Evolutionary conservation across 768 basidiomycete genomes (phyloP).

Genomic region (Suillus subaureus): DNA sequence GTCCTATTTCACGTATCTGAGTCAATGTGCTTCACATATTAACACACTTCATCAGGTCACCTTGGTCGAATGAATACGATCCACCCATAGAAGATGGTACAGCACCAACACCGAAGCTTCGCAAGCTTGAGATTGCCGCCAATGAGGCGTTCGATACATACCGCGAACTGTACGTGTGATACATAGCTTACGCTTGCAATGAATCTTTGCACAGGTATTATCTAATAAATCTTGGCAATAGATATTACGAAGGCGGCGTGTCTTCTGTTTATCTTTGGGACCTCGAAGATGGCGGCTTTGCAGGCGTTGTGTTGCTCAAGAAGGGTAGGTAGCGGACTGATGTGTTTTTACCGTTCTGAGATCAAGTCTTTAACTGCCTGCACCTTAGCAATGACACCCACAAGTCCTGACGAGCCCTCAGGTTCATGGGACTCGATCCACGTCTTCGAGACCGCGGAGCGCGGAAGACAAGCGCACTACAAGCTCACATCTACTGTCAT

Average conservation of each 20-base stretch:
- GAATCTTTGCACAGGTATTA: slow-evolving; percentile 5
- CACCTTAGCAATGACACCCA: slow-evolving; percentile 62
- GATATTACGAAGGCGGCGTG: slow-evolving; percentile 98
- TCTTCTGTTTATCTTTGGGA: slow-evolving; percentile 99
- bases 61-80: slow-evolving; percentile 98
- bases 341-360: slow-evolving; percentile 5
- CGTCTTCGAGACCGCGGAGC: slow-evolving; percentile 93
- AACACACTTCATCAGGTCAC: slow-evolving; percentile 63
- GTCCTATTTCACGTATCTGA: background rate
- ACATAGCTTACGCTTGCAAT: background rate
- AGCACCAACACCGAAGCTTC: slow-evolving; percentile 77
- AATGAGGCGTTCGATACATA: slow-evolving; percentile 99
- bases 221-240: slow-evolving; percentile 28
- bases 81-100: slow-evolving; percentile 90
- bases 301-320: slow-evolving; percentile 94
- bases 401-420: slow-evolving; percentile 59
- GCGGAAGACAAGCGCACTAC: slow-evolving; percentile 92
- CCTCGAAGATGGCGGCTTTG: slow-evolving; percentile 93
- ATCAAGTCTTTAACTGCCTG: slow-evolving; percentile 6
- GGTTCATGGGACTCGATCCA: slow-evolving; percentile 99
- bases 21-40: slow-evolving; percentile 6
- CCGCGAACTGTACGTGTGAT: slow-evolving; percentile 75
- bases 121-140: slow-evolving; percentile 89
- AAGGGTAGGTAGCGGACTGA: slow-evolving; percentile 60
- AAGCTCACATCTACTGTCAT: slow-evolving; percentile 97